Base-by-base conservation (phyloP, 805 yeast genomes). In the Maudiozyma barnettii region DNA sequence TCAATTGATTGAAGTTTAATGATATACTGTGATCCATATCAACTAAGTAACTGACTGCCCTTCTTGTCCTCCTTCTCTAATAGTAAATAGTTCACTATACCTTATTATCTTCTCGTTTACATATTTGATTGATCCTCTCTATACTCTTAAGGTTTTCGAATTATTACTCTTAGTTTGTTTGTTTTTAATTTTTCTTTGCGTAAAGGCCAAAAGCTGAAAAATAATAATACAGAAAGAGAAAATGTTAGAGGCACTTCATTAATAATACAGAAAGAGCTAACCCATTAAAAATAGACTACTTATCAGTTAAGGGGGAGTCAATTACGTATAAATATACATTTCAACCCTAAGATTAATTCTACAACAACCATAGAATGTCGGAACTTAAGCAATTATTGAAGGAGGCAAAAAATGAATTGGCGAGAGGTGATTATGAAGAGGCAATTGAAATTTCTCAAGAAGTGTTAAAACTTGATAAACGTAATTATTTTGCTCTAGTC, bases 401-500 rank as follows among this genome's bases (percentile, higher is more conserved):
- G 55, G 71, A 68, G 29, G 82, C 83, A 2, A 75, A 69, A 51
- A 58, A 55, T 39, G 78, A 82, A 1, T 64, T 84, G 44, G 74
- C 74, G 18, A 68, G 68, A 19, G 74, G 73, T 30, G 83, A 86
- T 50, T 79, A 79, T 10, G 84, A 79, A 35, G 72, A 74, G 22
- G 87, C 86, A 5, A 64, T 81, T 30, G 78, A 76, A 29, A 61
- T 74, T 42, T 75, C 81, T 19, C 67, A 76, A 23, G 76, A 77
- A 35, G 82, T 78, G 3, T 61, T 88, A 9, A 73, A 71, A 10
- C 51, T 68, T 4, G 95, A 86, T 50, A 67, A 71, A 3, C 54
- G 70, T 7, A 77, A 77, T 60, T 83, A 81, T 61, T 76, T 75
- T 58, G 96, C 90, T 14, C 71, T 72, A 54, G 73, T 85, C 4